Base-by-base conservation (phyloP, 176 grass and related monocot genomes). In the Carex littledalei region DNA sequence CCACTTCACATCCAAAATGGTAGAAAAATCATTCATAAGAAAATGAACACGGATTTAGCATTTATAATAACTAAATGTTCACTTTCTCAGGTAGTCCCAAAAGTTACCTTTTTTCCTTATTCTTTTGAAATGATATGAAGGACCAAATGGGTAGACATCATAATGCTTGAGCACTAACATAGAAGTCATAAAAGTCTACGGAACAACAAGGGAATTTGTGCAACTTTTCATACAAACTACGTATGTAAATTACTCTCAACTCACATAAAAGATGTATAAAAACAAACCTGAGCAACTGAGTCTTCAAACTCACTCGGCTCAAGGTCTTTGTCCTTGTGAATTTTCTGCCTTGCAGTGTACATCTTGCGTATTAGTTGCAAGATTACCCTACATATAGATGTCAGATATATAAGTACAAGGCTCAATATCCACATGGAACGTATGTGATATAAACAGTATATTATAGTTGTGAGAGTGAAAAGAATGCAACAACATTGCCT, bases 271-370 rank as follows among this genome's bases (percentile, higher is more conserved):
- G 12, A 54, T 15, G 6, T 78, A 16, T 7, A 77, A 78, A 78
- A 31, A 81, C 62, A 77, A 49, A 97, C 95, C 95, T 98, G 95
- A 34, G 95, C 92, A 50, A 97, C 95, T 47, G 95, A 87, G 24
- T 97, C 95, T 89, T 97, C 95, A 79, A 97, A 89, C 86, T 97
- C 95, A 15, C 87, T 84, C 5, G 95, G 92, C 83, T 94, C 95
- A 6, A 97, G 82, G 84, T 86, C 95, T 89, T 94, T 97, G 3
- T 94, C 92, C 95, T 97, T 97, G 84, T 90, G 95, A 80, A 97
- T 97, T 90, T 97, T 97, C 89, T 86, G 94, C 86, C 91, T 97
- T n/a, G 95, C 95, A 59, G 95, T 97, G 75, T 90, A 97, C 95
- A 97, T 97, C 81, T 89, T 92, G 39, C 26, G 3, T 56, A 57